A percentile compares a stretch with the other conserved stretches of the same genome.
Evolutionary conservation across 768 basidiomycete genomes (phyloP).

Genomic region (Amanita rimosa): DNA sequence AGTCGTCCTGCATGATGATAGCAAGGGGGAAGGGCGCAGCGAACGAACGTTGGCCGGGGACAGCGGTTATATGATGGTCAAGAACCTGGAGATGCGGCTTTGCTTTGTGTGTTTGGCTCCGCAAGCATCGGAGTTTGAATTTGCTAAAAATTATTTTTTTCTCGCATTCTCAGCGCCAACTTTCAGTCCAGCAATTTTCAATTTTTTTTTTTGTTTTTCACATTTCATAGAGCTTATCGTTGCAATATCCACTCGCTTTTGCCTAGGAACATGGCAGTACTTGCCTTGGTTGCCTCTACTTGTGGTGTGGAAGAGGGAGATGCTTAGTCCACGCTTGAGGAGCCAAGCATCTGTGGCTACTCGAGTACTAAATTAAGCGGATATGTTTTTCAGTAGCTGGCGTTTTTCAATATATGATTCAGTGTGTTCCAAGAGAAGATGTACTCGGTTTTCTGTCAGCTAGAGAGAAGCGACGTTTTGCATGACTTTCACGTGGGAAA

Average conservation of each 20-base stretch:
- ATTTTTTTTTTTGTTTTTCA: no score
- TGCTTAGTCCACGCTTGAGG: constrained; percentile 73
- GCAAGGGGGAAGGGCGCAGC: constrained; percentile 15
- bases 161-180: constrained; percentile 1
- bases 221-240: no score
- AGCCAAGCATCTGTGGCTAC: constrained; percentile 46
- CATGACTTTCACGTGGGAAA: constrained; percentile 18
- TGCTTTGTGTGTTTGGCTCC: constrained; percentile 20
- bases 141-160: constrained; percentile 3
- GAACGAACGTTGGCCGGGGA: constrained; percentile 18
- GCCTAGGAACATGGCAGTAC: constrained; percentile 67
- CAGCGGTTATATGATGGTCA: constrained; percentile 25
- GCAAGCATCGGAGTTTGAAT: constrained; percentile 17
- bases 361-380: constrained; percentile 70
- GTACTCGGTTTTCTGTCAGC: no score
- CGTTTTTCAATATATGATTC: background rate
- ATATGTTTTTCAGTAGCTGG: constrained; percentile 19
- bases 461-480: no score
- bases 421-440: no score
- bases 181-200: constrained; percentile 8
- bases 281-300: constrained; percentile 76
- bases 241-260: constrained; percentile 42
- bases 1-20: constrained; percentile 50
- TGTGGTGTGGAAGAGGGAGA: constrained; percentile 56
- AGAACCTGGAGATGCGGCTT: constrained; percentile 15